Base-by-base conservation (phyloP, 352 stramenopile genomes). In the Globisporangium echinulatum region DNA sequence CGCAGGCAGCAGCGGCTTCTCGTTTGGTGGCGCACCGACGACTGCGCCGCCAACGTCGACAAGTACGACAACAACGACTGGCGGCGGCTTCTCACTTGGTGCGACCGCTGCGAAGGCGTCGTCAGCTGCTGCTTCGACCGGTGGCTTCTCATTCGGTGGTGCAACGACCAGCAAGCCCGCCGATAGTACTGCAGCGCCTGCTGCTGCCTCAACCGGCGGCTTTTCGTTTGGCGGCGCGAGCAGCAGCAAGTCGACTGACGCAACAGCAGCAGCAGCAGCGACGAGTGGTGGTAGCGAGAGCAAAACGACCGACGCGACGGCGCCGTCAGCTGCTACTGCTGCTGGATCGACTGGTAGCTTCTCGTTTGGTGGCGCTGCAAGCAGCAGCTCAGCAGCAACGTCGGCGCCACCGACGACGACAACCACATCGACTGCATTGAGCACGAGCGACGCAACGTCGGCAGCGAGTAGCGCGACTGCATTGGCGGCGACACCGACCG, bases 401-500 rank as follows among this genome's bases (percentile, higher is more conserved):
- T 33, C 25, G 25, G 25, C 25, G 25, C 25, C 25, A 33, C 2
- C 69, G 55, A 65, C 66, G 1, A 64, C 71, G 46, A 42, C 72
- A 0, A 52, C 66, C 4, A 67, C 59, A 2, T 65, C 79, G 6
- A 36, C 61, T 36, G 49, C 67, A 1, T 46, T 62, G 25, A 33
- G 25, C 25, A 33, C 25, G 25, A 33, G 25, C 25, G 25, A 33
- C 25, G 42, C 56, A 3, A 51, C 52, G 7, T 59, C 61, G 1
- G n/a, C 49, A 6, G 44, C 54, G 10, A 48, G 38, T 11, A 53
- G 44, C 25, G 56, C 51, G 3, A 9, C 43, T 6, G 14, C 58
- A 10, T 8, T 15, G 4, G 14, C 46, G 46, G 6, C 46, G 36
- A 75, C 80, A 13, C 60, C 67, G 51, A 77, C 71, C 13, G 79